Evolutionary conservation across 164 flowering plant genomes (phyloP).

Genomic region (Sextonia rubra): DNA sequence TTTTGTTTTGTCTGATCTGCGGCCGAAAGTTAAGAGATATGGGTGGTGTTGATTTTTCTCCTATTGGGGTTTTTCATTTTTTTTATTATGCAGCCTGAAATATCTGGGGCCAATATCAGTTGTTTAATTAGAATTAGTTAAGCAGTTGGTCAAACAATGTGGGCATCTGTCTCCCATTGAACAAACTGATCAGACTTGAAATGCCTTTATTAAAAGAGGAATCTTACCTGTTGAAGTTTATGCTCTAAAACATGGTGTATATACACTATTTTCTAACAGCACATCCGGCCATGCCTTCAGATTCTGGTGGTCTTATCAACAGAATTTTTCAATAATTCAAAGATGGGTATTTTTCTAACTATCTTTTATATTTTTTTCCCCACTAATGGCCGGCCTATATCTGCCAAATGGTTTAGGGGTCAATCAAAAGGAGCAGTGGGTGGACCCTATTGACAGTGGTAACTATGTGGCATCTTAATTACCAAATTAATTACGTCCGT

Average conservation of each 20-base stretch:
- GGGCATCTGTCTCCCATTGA: background rate
- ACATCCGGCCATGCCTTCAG: background rate
- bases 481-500: no score
- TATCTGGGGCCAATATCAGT: background rate
- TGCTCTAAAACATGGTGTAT: background rate
- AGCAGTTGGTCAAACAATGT: background rate
- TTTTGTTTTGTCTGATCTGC: no score
- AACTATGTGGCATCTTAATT: no score
- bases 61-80: background rate
- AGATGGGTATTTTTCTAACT: no score
- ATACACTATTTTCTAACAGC: background rate
- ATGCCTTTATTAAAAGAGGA: background rate
- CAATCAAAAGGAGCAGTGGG: no score
- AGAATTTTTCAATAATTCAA: no score
- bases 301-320: background rate
- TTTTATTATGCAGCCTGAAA: background rate
- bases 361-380: no score
- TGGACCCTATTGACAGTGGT: no score
- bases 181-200: no score
- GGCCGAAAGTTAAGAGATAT: no score
- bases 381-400: no score
- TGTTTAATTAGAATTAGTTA: background rate
- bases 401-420: background rate
- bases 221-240: background rate
- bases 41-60: background rate